A percentile compares a stretch with the other conserved stretches of the same genome.
Conservation (phyloP, 2,329 filamentous ascomycete species). For the Leptosphaerulina australis region DNA sequence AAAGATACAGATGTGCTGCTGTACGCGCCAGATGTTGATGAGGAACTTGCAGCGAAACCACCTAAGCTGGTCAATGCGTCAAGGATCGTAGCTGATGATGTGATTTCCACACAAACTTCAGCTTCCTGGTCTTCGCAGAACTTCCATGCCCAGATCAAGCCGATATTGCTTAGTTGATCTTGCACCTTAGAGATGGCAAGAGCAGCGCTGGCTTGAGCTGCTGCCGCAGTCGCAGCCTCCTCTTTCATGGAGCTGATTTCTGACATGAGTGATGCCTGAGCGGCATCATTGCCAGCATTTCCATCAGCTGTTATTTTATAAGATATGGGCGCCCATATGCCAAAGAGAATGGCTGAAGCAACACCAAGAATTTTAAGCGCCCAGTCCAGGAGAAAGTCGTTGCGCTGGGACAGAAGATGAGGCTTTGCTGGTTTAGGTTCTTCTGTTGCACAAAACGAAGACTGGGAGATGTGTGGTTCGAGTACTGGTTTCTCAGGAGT, state of each 20-base stretch:
- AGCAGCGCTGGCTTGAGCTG: background rate
- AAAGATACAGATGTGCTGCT: too few species aligned
- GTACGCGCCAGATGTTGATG: too few species aligned
- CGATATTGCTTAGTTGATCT: background rate
- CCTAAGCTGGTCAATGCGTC: background rate
- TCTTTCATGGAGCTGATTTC: background rate
- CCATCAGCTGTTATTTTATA: constrained; percentile 7
- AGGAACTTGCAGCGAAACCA: background rate
- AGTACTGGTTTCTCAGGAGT: background rate
- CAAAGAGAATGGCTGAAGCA: constrained; percentile 12
- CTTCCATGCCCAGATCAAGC: background rate
- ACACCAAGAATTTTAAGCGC: constrained; percentile 15
- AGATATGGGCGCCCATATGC: constrained; percentile 20
- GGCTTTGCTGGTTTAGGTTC: background rate
- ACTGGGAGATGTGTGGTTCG: background rate
- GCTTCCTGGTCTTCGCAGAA: background rate
- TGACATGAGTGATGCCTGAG: background rate
- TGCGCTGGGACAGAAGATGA: constrained; percentile 1
- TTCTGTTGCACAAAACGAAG: background rate
- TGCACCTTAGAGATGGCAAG: background rate
- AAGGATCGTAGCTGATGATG: background rate
- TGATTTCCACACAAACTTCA: background rate
- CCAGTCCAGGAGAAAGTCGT: constrained; percentile 14
- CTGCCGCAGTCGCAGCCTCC: background rate
- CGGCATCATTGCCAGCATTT: constrained; percentile 10